These are phyloP conservation scores for Adiantum capillusveneris DNA, from an alignment of 75 land plant genomes.

Conservation along the genomic window DNA sequence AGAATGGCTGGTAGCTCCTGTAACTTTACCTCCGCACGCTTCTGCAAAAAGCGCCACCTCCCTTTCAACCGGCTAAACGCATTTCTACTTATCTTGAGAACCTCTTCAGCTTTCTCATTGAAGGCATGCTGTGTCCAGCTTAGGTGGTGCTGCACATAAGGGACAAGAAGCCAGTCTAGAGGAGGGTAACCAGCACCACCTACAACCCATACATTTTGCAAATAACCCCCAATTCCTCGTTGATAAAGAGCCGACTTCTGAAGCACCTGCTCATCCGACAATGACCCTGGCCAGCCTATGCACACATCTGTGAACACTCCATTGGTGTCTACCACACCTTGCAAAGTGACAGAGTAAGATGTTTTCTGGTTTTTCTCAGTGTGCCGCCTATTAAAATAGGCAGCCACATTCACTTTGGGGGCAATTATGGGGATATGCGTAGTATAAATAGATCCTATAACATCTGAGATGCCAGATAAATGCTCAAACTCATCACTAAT, in stretches of 20 bases:
- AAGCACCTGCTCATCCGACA: constrained; percentile 80
- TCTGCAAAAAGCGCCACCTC: constrained; percentile 82
- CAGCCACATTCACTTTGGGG: constrained; percentile 83
- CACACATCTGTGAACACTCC: constrained; percentile 89
- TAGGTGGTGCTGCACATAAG: constrained; percentile 68
- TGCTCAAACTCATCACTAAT: constrained; percentile 58
- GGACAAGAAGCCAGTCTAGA: constrained; percentile 90
- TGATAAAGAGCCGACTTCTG: constrained; percentile 69
- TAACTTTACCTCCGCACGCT: constrained; percentile 88
- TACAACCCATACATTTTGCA: constrained; percentile 66
- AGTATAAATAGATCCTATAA: constrained; percentile 88
- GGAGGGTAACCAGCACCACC: constrained; percentile 76
- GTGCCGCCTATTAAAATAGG: constrained; percentile 87
- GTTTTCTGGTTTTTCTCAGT: constrained; percentile 93
- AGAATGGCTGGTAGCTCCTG: constrained; percentile 89
- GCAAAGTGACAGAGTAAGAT: constrained; percentile 90
- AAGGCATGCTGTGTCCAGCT: constrained; percentile 93
- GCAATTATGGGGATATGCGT: constrained; percentile 96
- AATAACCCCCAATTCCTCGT: constrained; percentile 43
- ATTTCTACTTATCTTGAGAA: constrained; percentile 44
- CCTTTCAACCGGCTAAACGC: constrained; percentile 79
- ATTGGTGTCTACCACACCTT: constrained; percentile 74
- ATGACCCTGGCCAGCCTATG: constrained; percentile 93
- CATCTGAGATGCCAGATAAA: constrained; percentile 71
- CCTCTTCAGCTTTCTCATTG: constrained; percentile 73